phyloP scores from a whole-genome alignment of 2,329 filamentous ascomycete genomes.

The Ophiosphaerella herpotricha region DNA sequence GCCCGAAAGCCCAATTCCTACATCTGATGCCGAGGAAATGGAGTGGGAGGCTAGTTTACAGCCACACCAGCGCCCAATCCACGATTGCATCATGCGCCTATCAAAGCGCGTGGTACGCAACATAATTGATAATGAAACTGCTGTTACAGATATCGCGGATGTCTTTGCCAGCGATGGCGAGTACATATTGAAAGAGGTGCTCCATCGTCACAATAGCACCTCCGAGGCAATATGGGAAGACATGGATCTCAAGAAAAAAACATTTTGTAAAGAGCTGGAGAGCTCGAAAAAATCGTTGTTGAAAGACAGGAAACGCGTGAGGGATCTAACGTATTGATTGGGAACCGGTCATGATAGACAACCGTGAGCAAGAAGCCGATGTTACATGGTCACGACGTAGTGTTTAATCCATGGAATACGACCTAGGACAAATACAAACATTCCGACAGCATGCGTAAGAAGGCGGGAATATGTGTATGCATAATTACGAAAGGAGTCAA shows the following conservation, averaged over 20 bases:
- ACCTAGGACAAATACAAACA: no score
- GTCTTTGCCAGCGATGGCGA: constrained; percentile 52
- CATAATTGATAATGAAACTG: constrained; percentile 54
- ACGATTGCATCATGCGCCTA: constrained; percentile 46
- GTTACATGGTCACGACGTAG: neutral
- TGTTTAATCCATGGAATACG: no score
- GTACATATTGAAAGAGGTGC: constrained; percentile 50
- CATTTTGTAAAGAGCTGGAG: constrained; percentile 22
- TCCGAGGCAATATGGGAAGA: constrained; percentile 34
- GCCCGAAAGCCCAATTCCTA: constrained; percentile 20
- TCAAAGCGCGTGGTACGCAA: constrained; percentile 51
- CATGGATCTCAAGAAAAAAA: constrained; percentile 28
- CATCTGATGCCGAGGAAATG: constrained; percentile 35
- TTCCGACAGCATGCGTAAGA: no score
- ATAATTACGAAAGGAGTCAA: no score
- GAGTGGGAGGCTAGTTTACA: constrained; percentile 47
- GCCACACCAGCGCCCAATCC: constrained; percentile 47
- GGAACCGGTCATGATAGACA: neutral
- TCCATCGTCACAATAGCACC: constrained; percentile 46
- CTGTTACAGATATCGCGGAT: constrained; percentile 50
- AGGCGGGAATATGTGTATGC: no score
- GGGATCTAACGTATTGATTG: neutral
- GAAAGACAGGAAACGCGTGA: constrained; percentile 11
- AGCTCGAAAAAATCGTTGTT: constrained; percentile 10
- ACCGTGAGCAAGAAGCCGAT: neutral